Conservation (phyloP, 768 basidiomycete genomes). For the Boletus bicolor region DNA sequence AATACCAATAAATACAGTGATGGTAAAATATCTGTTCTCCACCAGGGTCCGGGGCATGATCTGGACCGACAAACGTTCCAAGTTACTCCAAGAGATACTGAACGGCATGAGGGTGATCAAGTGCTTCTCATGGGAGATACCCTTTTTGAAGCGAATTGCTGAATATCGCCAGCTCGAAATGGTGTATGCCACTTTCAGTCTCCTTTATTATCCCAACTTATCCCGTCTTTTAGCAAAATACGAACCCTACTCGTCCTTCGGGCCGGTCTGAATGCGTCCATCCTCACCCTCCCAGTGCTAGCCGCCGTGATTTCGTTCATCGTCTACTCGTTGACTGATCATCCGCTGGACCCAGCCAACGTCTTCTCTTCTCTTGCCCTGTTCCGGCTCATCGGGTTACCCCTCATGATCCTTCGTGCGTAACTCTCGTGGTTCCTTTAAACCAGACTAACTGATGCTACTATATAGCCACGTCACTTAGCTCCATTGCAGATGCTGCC, state of each 20-base stretch:
- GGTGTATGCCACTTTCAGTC: slow-evolving; percentile 35
- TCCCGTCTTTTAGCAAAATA: slow-evolving; percentile 44
- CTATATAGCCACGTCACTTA: slow-evolving; percentile 59
- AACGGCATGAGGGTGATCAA: slow-evolving; percentile 92
- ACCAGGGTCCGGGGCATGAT: slow-evolving; percentile 72
- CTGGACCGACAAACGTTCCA: slow-evolving; percentile 90
- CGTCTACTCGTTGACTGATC: slow-evolving; percentile 72
- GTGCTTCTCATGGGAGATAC: slow-evolving; percentile 84
- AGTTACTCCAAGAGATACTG: slow-evolving; percentile 84
- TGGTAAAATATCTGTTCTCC: slow-evolving; percentile 62
- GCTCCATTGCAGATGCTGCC: slow-evolving; percentile 78
- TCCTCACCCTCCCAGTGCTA: slow-evolving; percentile 69
- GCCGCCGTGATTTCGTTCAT: slow-evolving; percentile 77
- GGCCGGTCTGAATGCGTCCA: slow-evolving; percentile 63
- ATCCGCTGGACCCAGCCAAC: slow-evolving; percentile 61
- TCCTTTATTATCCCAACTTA: slow-evolving; percentile 1
- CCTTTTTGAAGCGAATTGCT: slow-evolving; percentile 72
- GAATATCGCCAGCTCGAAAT: slow-evolving; percentile 73
- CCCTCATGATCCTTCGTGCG: slow-evolving; percentile 68
- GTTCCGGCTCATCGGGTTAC: slow-evolving; percentile 79
- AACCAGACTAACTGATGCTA: slow-evolving; percentile 7
- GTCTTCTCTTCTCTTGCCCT: slow-evolving; percentile 84
- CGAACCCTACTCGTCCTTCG: slow-evolving; percentile 65
- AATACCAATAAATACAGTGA: slow-evolving; percentile 67
- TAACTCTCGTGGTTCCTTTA: neutral